Conservation (phyloP, 805 yeast species). For the Ogataea angusta region DNA sequence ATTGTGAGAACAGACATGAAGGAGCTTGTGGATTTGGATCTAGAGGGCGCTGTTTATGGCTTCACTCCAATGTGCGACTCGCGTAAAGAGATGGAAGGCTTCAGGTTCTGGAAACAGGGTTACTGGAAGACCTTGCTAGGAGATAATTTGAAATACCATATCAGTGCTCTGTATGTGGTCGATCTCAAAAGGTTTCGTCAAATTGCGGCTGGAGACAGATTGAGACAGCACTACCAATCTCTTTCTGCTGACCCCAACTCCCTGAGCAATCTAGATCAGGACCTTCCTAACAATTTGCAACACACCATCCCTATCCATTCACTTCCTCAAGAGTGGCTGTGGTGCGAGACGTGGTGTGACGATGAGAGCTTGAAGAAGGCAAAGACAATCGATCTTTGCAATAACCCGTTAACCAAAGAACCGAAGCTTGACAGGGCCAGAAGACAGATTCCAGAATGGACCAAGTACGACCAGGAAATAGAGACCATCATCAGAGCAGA, state of each 20-base stretch:
- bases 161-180: conserved; percentile 80
- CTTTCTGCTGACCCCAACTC: conserved; percentile 78
- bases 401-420: conserved; percentile 79
- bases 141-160: conserved; percentile 65
- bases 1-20: conserved; percentile 71
- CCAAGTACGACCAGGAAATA: conserved; percentile 56
- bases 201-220: conserved; percentile 68
- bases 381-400: conserved; percentile 78
- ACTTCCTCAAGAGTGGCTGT: conserved; percentile 79
- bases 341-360: conserved; percentile 94
- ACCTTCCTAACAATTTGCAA: conserved; percentile 88
- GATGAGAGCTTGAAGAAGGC: conserved; percentile 60
- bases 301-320: conserved; percentile 61
- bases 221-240: conserved; percentile 82
- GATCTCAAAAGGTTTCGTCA: conserved; percentile 68
- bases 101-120: conserved; percentile 89
- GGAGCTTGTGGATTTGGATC: conserved; percentile 64
- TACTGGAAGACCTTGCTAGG: conserved; percentile 73
- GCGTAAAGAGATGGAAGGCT: conserved; percentile 76
- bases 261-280: conserved; percentile 83
- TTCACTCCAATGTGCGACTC: conserved; percentile 87
- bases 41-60: conserved; percentile 82
- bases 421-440: conserved; percentile 72
- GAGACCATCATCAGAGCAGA: conserved; percentile 21
- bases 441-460: conserved; percentile 80